Percentiles rank a stretch among this genome's conserved stretches.
Conservation (phyloP, 176 grass and related monocot species). For the Dendrocalamus sinicus region DNA sequence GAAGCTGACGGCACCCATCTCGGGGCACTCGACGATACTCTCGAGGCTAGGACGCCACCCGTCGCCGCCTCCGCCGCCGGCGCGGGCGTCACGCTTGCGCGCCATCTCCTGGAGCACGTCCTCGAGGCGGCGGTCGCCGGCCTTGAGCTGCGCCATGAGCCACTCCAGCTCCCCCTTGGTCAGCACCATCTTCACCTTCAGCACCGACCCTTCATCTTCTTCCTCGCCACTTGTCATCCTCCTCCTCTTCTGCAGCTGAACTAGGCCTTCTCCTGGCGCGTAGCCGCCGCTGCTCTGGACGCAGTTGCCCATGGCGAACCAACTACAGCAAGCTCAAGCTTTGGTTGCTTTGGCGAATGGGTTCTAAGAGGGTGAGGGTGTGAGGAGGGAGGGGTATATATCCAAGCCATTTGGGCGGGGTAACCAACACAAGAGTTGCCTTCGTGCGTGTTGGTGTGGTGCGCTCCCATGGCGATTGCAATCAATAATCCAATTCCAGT, state of each 20-base stretch:
- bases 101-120: constrained; percentile 68
- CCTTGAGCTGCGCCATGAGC: constrained; percentile 69
- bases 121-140: constrained; percentile 55
- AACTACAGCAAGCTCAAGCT: constrained; percentile 26
- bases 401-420: neutral
- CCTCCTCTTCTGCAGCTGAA: neutral
- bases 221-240: neutral
- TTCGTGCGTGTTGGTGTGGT: neutral
- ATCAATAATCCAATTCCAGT: constrained; percentile 20
- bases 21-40: constrained; percentile 68
- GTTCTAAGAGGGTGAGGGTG: neutral
- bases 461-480: constrained; percentile 5
- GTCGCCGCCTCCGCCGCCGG: neutral
- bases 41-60: constrained; percentile 70
- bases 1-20: constrained; percentile 19
- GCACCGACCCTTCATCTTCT: constrained; percentile 28
- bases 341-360: neutral
- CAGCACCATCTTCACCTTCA: constrained; percentile 76
- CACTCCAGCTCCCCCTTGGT: constrained; percentile 76
- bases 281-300: neutral
- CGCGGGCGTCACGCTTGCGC: constrained; percentile 33
- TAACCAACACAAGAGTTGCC: constrained; percentile 5
- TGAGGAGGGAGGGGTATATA: constrained; percentile 12
- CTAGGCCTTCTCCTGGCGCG: neutral
- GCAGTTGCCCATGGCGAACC: constrained; percentile 53